Conservation (phyloP, 345 rosid genomes). For the Heritiera fomes region DNA sequence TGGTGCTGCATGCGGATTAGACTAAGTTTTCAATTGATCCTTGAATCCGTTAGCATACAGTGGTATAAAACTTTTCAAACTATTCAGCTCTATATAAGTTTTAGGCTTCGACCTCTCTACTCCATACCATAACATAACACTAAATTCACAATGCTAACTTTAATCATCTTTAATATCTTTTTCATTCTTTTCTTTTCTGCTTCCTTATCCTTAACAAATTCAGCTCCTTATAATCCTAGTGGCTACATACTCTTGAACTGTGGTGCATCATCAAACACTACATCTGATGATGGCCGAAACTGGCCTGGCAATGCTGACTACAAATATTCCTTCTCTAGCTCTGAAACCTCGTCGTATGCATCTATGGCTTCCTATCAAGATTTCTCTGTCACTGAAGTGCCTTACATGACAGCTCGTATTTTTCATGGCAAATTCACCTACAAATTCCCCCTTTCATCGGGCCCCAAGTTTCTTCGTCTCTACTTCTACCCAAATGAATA, state of each 20-base stretch:
- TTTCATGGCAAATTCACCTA: constrained; percentile 31
- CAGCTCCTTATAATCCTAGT: constrained; percentile 10
- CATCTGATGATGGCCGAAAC: not conserved
- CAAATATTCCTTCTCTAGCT: not conserved
- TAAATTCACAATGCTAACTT: not conserved
- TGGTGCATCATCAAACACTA: constrained; percentile 7
- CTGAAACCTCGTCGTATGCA: not conserved
- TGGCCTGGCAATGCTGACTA: not conserved
- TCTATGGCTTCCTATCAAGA: not conserved
- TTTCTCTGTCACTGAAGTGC: not conserved
- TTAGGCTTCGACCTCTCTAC: not conserved
- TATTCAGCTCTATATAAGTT: not conserved
- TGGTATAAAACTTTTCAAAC: not conserved
- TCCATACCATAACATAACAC: not conserved
- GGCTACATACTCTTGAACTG: constrained; percentile 8
- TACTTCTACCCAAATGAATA: constrained; percentile 22
- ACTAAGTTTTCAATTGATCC: not conserved
- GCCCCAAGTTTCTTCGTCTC: constrained; percentile 33
- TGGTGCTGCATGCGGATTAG: too few species aligned
- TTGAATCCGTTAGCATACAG: not conserved
- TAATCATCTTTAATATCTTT: not conserved
- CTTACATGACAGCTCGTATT: constrained; percentile 25
- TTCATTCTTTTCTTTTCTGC: not conserved
- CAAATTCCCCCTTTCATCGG: constrained; percentile 19
- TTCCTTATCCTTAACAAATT: not conserved